phyloP scores from a whole-genome alignment of 768 basidiomycete genomes.

The Lyophyllum decastes region DNA sequence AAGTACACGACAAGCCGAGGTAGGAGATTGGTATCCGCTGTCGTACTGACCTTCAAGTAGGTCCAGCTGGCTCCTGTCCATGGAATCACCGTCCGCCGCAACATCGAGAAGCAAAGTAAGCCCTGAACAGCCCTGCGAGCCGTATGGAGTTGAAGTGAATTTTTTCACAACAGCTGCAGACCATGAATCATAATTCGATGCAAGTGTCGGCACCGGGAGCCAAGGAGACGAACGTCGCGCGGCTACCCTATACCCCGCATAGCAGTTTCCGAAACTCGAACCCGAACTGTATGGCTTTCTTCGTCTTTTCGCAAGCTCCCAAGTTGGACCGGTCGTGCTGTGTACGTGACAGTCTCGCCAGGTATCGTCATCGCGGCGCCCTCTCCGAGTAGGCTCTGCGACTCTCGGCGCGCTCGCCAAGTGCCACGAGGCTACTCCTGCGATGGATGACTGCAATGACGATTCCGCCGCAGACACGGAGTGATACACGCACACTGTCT shows the following conservation, averaged over 20 bases:
- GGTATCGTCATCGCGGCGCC: constrained; percentile 27
- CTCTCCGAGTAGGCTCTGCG: constrained; percentile 21
- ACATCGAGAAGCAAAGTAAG: too few species aligned
- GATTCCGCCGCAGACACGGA: constrained; percentile 37
- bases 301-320: not conserved
- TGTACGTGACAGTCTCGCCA: constrained; percentile 12
- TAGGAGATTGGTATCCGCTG: not conserved
- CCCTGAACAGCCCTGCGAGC: too few species aligned
- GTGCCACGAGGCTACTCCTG: constrained; percentile 48
- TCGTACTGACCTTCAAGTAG: not conserved
- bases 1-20: not conserved
- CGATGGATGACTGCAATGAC: constrained; percentile 80
- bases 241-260: not conserved
- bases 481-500: constrained; percentile 15
- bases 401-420: constrained; percentile 12
- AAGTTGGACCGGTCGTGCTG: not conserved
- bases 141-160: not conserved
- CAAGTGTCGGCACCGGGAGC: not conserved
- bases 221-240: not conserved
- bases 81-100: not conserved
- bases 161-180: not conserved
- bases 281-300: not conserved
- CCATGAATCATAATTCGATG: not conserved
- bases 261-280: not conserved
- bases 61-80: not conserved